These are phyloP conservation scores for Harringtonia lauricola DNA, from an alignment of 2,329 filamentous ascomycete species.

Conservation along the genomic window DNA sequence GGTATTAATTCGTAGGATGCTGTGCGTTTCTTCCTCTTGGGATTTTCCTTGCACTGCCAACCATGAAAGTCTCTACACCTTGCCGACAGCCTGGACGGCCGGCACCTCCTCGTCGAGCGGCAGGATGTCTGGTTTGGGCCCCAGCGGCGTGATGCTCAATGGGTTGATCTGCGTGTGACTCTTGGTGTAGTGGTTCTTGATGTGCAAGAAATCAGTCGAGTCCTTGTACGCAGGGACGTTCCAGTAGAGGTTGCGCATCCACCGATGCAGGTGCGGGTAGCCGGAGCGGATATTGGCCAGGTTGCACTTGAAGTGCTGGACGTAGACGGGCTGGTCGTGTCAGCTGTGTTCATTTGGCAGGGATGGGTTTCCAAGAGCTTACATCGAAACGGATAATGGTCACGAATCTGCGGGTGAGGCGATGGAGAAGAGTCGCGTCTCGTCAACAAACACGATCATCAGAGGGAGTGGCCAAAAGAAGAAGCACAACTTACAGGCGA, in stretches of 20 bases:
- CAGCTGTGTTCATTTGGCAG: background rate
- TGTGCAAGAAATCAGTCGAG: constrained; percentile 89
- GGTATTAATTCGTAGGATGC: no score
- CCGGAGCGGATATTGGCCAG: constrained; percentile 73
- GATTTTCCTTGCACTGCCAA: no score
- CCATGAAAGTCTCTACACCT: background rate
- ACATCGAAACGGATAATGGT: constrained; percentile 64
- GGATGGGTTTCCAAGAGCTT: constrained; percentile 9
- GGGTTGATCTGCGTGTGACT: constrained; percentile 58
- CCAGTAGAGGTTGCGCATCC: constrained; percentile 82
- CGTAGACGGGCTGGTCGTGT: constrained; percentile 51
- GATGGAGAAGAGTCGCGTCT: constrained; percentile 11
- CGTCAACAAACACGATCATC: background rate
- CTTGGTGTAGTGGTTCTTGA: constrained; percentile 65
- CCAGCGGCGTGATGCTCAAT: constrained; percentile 67
- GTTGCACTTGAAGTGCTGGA: constrained; percentile 85
- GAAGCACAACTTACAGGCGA: constrained; percentile 39
- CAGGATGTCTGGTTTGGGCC: constrained; percentile 74
- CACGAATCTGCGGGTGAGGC: no score
- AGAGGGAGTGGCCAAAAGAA: background rate
- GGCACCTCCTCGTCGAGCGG: constrained; percentile 66
- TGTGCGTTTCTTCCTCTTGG: no score
- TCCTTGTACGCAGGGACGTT: constrained; percentile 63
- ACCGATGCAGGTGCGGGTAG: constrained; percentile 70
- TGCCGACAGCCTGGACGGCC: constrained; percentile 28